phyloP scores from a whole-genome alignment of 2,329 filamentous ascomycete species.

The Stemphylium beticola region DNA sequence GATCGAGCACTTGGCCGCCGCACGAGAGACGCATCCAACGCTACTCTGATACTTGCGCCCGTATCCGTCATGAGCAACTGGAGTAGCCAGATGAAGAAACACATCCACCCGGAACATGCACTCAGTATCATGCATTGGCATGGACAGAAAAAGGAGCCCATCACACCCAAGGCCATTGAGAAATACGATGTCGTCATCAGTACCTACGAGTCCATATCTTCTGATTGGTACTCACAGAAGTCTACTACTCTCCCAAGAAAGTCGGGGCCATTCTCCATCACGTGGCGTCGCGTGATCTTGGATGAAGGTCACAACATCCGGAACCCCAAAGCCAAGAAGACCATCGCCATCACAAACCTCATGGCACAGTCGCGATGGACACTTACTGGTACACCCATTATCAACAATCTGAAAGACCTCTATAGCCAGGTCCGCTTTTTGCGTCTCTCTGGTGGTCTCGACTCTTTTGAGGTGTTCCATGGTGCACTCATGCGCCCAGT shows the following conservation, averaged over 20 bases:
- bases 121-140: conserved; percentile 78
- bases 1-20: conserved; percentile 49
- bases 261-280: conserved; percentile 62
- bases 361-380: conserved; percentile 78
- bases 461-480: conserved; percentile 76
- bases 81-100: conserved; percentile 77
- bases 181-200: conserved; percentile 80
- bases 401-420: conserved; percentile 82
- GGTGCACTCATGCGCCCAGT: conserved; percentile 73
- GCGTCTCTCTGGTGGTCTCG: conserved; percentile 74
- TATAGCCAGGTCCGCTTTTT: conserved; percentile 82
- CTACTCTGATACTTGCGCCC: conserved; percentile 81
- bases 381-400: conserved; percentile 67
- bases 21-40: conserved; percentile 44
- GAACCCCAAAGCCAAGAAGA: conserved; percentile 75
- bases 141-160: conserved; percentile 61
- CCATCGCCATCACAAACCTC: conserved; percentile 71
- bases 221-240: conserved; percentile 64
- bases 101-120: conserved; percentile 68
- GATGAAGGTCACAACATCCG: conserved; percentile 70
- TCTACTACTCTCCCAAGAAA: conserved; percentile 40
- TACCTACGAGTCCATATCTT: conserved; percentile 78
- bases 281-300: conserved; percentile 72
- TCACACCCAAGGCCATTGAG: conserved; percentile 62
- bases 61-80: conserved; percentile 91